phyloP scores from a whole-genome alignment of 352 stramenopile genomes.

The Phytopythium kandeliae region DNA sequence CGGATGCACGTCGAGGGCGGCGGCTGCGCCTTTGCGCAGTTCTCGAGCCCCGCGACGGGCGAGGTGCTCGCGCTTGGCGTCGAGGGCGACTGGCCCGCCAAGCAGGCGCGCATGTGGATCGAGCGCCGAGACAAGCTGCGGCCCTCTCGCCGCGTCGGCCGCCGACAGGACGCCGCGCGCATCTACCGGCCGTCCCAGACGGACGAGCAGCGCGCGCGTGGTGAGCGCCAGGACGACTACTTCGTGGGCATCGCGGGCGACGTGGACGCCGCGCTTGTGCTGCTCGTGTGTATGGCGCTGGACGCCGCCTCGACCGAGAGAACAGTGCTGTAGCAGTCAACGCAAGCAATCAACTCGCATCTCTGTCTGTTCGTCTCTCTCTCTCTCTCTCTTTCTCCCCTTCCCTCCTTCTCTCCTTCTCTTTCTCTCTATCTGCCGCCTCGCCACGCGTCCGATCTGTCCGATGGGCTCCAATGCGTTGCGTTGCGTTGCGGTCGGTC shows the following conservation, averaged over 20 bases:
- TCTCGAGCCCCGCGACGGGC: slow-evolving; percentile 13
- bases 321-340: slow-evolving; percentile 6
- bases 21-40: slow-evolving; percentile 20
- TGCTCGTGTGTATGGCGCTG: slow-evolving; percentile 37
- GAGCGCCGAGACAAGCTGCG: slow-evolving; percentile 15
- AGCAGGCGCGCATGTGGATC: slow-evolving; percentile 31
- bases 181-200: slow-evolving; percentile 16
- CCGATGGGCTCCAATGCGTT: too few relatives aligned
- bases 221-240: slow-evolving; percentile 20
- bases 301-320: slow-evolving; percentile 23
- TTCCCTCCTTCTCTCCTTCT: not conserved
- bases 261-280: slow-evolving; percentile 34
- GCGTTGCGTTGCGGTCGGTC: too few relatives aligned
- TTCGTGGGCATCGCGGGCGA: slow-evolving; percentile 26
- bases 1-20: not conserved
- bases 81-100: slow-evolving; percentile 19
- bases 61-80: slow-evolving; percentile 30
- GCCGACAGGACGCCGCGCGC: not conserved
- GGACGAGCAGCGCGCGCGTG: not conserved
- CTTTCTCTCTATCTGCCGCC: too few relatives aligned
- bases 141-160: slow-evolving; percentile 19
- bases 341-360: too few relatives aligned
- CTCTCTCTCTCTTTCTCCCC: not conserved
- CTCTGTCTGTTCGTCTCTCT: not conserved
- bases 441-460: too few relatives aligned